Evolutionary conservation across 2,329 filamentous ascomycete genomes (phyloP).

Genomic region (Dactylellina cionopaga): DNA sequence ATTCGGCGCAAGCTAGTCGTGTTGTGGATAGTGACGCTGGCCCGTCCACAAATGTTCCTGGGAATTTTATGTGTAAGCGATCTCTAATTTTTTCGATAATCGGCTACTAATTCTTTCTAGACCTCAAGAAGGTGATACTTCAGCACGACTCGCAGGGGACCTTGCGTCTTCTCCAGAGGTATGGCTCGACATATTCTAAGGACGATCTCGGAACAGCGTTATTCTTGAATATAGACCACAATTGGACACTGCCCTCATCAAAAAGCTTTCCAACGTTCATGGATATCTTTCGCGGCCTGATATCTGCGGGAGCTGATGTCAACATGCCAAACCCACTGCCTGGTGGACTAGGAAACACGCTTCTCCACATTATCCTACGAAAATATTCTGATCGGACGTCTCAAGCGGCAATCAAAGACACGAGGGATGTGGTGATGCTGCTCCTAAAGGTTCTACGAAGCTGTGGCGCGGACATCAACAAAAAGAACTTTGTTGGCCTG

Average conservation of each 20-base stretch:
- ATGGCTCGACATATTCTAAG: conserved; percentile 37
- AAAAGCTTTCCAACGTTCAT: conserved; percentile 29
- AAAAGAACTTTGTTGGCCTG: conserved; percentile 41
- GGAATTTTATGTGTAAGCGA: conserved; percentile 32
- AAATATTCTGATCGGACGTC: conserved; percentile 37
- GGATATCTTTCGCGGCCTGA: conserved; percentile 42
- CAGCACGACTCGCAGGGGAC: conserved; percentile 27
- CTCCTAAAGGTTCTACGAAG: conserved; percentile 31
- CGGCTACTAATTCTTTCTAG: conserved; percentile 4
- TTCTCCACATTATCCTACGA: conserved; percentile 31
- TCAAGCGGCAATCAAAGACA: not conserved
- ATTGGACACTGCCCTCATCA: conserved; percentile 21
- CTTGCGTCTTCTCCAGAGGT: conserved; percentile 29
- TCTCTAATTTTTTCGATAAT: not conserved
- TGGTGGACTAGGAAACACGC: conserved; percentile 23
- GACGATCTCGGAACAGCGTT: conserved; percentile 33
- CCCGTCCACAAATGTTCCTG: not conserved
- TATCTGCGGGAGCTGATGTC: conserved; percentile 43
- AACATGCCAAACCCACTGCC: conserved; percentile 39
- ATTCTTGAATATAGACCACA: conserved; percentile 33
- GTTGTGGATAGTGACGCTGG: conserved; percentile 10
- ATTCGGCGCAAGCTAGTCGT: conserved; percentile 23
- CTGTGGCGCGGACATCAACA: conserved; percentile 38
- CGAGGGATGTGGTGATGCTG: conserved; percentile 16
- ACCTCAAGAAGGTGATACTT: conserved; percentile 41